Conservation (phyloP, 78 protist species). For the Dictyostelium discoideum region dicty_2.7 NC_007090.3:457501-458000, state of each 20-base stretch:
- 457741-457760: not conserved
- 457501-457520: conserved; percentile 31
- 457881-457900: too few relatives aligned
- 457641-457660: too few relatives aligned
- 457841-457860: not conserved
- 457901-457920: too few relatives aligned
- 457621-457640: conserved; percentile 9
- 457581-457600: conserved; percentile 68
- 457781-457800: not conserved
- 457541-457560: conserved; percentile 27
- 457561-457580: conserved; percentile 19
- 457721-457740: not conserved
- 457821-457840: not conserved
- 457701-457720: not conserved
- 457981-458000: too few relatives aligned
- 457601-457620: conserved; percentile 54
- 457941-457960: too few relatives aligned
- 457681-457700: not conserved
- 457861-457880: not conserved
- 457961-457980: too few relatives aligned
- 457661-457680: not conserved
- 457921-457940: too few relatives aligned
- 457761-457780: too few relatives aligned
- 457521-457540: not conserved
- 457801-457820: not conserved